Percentiles rank a stretch among this genome's conserved stretches.
Conservation (phyloP, 768 basidiomycete genomes). For the Mycena rosella region DNA sequence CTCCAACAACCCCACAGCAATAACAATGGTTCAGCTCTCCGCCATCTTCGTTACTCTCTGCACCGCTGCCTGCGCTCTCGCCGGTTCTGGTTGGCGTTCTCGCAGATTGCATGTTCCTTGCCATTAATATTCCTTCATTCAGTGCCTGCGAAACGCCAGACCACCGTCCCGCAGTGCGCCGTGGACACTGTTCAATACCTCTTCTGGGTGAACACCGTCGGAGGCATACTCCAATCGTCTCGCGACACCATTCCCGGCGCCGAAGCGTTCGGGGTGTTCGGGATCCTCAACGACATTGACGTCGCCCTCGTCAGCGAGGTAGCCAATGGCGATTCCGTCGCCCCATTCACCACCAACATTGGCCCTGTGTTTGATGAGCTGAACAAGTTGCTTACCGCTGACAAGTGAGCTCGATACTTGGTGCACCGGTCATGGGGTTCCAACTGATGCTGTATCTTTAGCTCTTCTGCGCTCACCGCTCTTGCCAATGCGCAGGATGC, state of each 20-base stretch:
- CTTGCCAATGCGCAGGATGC: constrained; percentile 17
- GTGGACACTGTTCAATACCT: constrained; percentile 18
- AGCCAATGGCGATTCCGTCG: constrained; percentile 10
- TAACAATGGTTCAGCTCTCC: constrained; percentile 21
- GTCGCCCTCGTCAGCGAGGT: constrained; percentile 11
- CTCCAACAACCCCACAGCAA: constrained; percentile 17
- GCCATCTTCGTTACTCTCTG: constrained; percentile 15
- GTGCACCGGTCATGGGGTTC: constrained; percentile 9
- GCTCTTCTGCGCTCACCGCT: constrained; percentile 7
- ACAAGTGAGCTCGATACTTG: constrained; percentile 4
- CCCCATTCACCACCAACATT: constrained; percentile 2
- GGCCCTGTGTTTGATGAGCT: constrained; percentile 13
- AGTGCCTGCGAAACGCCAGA: constrained; percentile 16
- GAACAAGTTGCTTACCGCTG: constrained; percentile 11
- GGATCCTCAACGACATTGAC: constrained; percentile 10
- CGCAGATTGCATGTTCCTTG: constrained; percentile 13
- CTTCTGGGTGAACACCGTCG: constrained; percentile 14
- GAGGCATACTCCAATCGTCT: constrained; percentile 7
- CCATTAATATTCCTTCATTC: constrained; percentile 11
- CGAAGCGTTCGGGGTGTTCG: constrained; percentile 10
- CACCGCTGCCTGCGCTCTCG: constrained; percentile 18
- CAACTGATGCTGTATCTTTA: constrained; percentile 5
- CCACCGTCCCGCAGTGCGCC: constrained; percentile 16
- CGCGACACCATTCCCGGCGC: constrained; percentile 10
- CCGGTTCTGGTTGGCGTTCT: constrained; percentile 15